Evolutionary conservation across 805 yeast genomes (phyloP).

Genomic region (Cyberlindnera mycetangii): DNA sequence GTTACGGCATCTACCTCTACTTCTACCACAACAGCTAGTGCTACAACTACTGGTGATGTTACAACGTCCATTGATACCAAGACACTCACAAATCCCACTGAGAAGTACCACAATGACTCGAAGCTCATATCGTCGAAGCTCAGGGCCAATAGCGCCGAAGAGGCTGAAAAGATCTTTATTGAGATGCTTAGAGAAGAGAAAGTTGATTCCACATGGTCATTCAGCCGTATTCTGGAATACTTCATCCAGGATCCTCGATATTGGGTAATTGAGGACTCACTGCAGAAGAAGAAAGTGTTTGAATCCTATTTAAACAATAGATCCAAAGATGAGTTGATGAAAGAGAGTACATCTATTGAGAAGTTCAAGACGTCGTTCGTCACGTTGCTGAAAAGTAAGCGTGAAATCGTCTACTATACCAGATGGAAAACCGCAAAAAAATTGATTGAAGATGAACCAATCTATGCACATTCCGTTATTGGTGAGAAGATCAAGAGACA

Average conservation of each 20-base stretch:
- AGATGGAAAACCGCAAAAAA: conserved; percentile 60
- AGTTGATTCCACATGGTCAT: conserved; percentile 77
- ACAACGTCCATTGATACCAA: too few species aligned
- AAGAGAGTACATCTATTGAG: conserved; percentile 50
- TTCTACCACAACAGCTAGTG: neutral
- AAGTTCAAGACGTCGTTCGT: conserved; percentile 54
- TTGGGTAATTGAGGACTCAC: conserved; percentile 63
- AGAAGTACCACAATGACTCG: conserved; percentile 25
- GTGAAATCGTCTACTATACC: conserved; percentile 50
- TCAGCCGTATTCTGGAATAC: conserved; percentile 57
- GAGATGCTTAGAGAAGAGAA: conserved; percentile 49
- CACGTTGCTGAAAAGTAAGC: conserved; percentile 41
- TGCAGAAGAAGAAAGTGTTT: conserved; percentile 56
- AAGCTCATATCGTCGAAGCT: conserved; percentile 25
- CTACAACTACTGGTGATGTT: too few species aligned
- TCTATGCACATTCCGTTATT: conserved; percentile 56
- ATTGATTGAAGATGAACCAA: conserved; percentile 61
- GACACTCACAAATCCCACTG: conserved; percentile 6
- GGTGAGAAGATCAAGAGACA: conserved; percentile 55
- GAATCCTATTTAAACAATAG: conserved; percentile 60
- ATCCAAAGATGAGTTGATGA: conserved; percentile 47
- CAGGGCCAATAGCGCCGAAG: conserved; percentile 25
- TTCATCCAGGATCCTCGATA: conserved; percentile 61
- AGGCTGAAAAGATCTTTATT: conserved; percentile 45
- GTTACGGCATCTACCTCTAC: too few species aligned